Evolutionary conservation across 2,329 filamentous ascomycete species (phyloP).

Genomic region (Fusarium sp.): DNA sequence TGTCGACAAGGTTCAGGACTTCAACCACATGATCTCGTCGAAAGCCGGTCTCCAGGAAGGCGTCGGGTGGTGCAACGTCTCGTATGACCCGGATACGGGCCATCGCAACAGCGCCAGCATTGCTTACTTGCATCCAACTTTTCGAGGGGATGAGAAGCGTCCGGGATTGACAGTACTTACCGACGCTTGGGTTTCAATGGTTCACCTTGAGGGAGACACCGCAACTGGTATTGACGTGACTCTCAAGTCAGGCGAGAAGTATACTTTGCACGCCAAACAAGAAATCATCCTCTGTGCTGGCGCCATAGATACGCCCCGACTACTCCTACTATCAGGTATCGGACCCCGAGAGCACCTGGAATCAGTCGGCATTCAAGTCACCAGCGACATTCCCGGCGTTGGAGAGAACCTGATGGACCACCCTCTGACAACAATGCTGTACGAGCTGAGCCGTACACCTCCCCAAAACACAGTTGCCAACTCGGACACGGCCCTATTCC

Average conservation of each 20-base stretch:
- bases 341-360: neutral
- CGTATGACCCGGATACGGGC: constrained; percentile 3
- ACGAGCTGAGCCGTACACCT: neutral
- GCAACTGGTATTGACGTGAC: neutral
- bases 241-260: neutral
- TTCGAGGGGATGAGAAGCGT: constrained; percentile 3
- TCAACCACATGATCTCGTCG: neutral
- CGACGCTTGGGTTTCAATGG: neutral
- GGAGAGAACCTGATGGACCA: neutral
- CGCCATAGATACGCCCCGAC: neutral
- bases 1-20: neutral
- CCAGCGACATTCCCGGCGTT: neutral
- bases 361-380: neutral
- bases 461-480: neutral
- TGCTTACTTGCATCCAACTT: constrained; percentile 15
- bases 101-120: constrained; percentile 17
- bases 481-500: neutral
- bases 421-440: neutral
- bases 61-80: neutral
- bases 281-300: neutral
- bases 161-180: neutral
- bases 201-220: neutral
- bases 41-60: neutral
- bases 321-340: neutral
- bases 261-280: neutral